Evolutionary conservation across 2,329 filamentous ascomycete species (phyloP).

Genomic region (Fusarium goolgardi): DNA sequence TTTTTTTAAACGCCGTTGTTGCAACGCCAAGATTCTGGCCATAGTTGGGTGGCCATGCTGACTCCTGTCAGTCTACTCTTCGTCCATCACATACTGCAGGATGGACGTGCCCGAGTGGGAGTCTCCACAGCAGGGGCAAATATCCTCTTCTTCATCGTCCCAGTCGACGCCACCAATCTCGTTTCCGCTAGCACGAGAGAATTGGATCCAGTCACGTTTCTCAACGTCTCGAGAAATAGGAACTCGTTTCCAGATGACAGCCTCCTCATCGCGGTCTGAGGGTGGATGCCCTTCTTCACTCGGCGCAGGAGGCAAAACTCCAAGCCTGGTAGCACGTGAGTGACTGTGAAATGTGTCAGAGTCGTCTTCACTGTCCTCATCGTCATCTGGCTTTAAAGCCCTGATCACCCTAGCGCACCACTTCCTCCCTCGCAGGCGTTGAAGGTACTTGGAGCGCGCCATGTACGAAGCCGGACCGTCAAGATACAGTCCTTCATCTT

Average conservation of each 20-base stretch:
- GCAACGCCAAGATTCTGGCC: slow-evolving; percentile 24
- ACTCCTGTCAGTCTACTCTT: slow-evolving; percentile 46
- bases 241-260: slow-evolving; percentile 64
- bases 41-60: slow-evolving; percentile 26
- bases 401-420: slow-evolving; percentile 61
- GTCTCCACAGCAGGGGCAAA: slow-evolving; percentile 57
- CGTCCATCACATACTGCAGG: slow-evolving; percentile 49
- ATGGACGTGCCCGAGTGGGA: slow-evolving; percentile 53
- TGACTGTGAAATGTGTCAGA: slow-evolving; percentile 43
- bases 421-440: slow-evolving; percentile 53
- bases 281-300: slow-evolving; percentile 57
- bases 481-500: slow-evolving; percentile 64
- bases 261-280: slow-evolving; percentile 56
- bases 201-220: slow-evolving; percentile 62
- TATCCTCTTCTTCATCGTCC: slow-evolving; percentile 52
- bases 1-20: slow-evolving; percentile 12
- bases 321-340: slow-evolving; percentile 48
- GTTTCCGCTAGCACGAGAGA: slow-evolving; percentile 56
- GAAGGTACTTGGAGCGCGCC: slow-evolving; percentile 55
- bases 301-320: slow-evolving; percentile 56
- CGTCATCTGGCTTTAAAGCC: slow-evolving; percentile 52
- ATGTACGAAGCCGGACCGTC: slow-evolving; percentile 59
- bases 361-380: slow-evolving; percentile 45
- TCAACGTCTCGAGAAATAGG: slow-evolving; percentile 55
- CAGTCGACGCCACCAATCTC: slow-evolving; percentile 51